phyloP scores from a whole-genome alignment of 2,329 filamentous ascomycete genomes.

The Lachnellula cervina region DNA sequence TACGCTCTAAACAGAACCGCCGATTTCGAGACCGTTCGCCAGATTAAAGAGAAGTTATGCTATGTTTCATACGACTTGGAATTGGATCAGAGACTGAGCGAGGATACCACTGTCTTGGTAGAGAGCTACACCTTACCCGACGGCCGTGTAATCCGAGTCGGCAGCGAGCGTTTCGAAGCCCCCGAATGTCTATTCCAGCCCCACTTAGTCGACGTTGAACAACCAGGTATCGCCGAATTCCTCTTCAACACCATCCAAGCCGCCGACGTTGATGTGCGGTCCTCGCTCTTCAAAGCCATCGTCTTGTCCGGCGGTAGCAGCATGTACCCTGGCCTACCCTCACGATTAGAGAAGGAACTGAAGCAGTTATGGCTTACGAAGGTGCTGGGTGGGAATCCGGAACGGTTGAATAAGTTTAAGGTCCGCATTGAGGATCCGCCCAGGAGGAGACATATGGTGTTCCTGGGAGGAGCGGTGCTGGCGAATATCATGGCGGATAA shows the following conservation, averaged over 20 bases:
- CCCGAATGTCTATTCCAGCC: constrained; percentile 98
- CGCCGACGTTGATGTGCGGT: constrained; percentile 90
- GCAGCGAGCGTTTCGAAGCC: constrained; percentile 95
- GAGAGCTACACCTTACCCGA: constrained; percentile 97
- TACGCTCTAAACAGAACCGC: constrained; percentile 97
- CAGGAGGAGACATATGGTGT: constrained; percentile 97
- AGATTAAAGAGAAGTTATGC: constrained; percentile 99
- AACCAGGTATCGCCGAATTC: constrained; percentile 93
- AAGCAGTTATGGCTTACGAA: constrained; percentile 98
- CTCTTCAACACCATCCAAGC: constrained; percentile 98
- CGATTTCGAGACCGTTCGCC: constrained; percentile 97
- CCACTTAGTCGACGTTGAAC: constrained; percentile 94
- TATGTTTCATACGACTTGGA: constrained; percentile 98
- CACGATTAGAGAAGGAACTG: constrained; percentile 92
- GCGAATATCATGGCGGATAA: constrained; percentile 99
- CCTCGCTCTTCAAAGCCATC: constrained; percentile 93
- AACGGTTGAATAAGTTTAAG: constrained; percentile 97
- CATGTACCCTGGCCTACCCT: constrained; percentile 98
- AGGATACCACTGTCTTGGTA: constrained; percentile 95
- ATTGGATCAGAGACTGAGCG: constrained; percentile 89
- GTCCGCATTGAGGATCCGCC: constrained; percentile 98
- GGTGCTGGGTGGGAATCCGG: constrained; percentile 84
- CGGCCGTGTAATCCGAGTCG: constrained; percentile 90
- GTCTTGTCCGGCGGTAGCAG: constrained; percentile 94
- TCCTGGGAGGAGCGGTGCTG: constrained; percentile 90